Percentiles rank a stretch among this genome's conserved stretches.
Conservation (phyloP, 148 eudicot species). For the Cornus florida region DNA sequence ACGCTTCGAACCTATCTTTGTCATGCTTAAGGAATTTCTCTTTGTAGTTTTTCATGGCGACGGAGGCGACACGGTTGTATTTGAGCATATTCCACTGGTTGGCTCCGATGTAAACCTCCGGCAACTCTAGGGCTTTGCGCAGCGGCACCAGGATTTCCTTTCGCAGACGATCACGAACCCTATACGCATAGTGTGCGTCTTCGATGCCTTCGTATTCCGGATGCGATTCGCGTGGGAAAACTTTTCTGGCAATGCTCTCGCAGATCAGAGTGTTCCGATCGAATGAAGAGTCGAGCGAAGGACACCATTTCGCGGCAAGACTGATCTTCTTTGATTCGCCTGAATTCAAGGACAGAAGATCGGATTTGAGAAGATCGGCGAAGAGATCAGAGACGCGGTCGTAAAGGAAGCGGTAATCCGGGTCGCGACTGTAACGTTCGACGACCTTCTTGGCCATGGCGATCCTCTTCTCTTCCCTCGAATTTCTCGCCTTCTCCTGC, state of each 20-base stretch:
- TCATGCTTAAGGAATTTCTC: slow-evolving; percentile 23
- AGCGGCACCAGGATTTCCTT: slow-evolving; percentile 30
- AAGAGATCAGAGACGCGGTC: slow-evolving; percentile 30
- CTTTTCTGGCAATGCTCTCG: slow-evolving; percentile 25
- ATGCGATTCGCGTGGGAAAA: slow-evolving; percentile 20
- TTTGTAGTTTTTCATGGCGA: slow-evolving; percentile 29
- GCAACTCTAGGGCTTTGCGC: slow-evolving; percentile 20
- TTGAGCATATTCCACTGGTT: slow-evolving; percentile 24
- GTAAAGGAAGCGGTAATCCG: slow-evolving; percentile 19
- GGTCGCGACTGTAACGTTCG: slow-evolving; percentile 13
- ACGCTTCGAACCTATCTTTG: slow-evolving; percentile 19
- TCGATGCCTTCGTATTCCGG: slow-evolving; percentile 22
- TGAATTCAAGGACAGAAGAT: slow-evolving; percentile 19
- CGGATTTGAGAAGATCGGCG: slow-evolving; percentile 20
- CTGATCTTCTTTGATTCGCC: slow-evolving; percentile 14
- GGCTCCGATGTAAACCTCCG: slow-evolving; percentile 27
- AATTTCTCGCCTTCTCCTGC: slow-evolving; percentile 7
- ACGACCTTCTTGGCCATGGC: slow-evolving; percentile 16
- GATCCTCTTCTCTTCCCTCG: slow-evolving; percentile 9
- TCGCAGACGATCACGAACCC: slow-evolving; percentile 27
- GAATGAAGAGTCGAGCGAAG: slow-evolving; percentile 27
- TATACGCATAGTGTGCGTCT: slow-evolving; percentile 27
- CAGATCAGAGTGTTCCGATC: slow-evolving; percentile 24
- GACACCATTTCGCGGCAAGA: slow-evolving; percentile 36
- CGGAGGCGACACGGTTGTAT: slow-evolving; percentile 28